These are phyloP conservation scores for Elasticomyces elasticus DNA, from an alignment of 495 filamentous ascomycete species.

Conservation along the genomic window DNA sequence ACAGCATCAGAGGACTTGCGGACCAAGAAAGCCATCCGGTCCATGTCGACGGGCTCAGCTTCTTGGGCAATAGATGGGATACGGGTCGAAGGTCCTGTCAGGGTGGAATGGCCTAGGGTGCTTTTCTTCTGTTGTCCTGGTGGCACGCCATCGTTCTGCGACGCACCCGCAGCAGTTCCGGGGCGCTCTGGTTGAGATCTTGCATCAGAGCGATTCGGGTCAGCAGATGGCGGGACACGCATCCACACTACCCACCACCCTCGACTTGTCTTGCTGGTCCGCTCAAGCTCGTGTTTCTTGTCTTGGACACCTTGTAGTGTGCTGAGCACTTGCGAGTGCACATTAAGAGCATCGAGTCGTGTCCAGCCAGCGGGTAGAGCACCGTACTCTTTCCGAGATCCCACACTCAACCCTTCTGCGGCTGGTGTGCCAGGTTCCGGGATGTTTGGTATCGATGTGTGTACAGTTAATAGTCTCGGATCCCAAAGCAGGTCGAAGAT, in stretches of 20 bases:
- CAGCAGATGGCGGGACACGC: slow-evolving; percentile 30
- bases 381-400: background rate
- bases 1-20: slow-evolving; percentile 62
- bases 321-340: slow-evolving; percentile 74
- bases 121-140: background rate
- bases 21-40: slow-evolving; percentile 63
- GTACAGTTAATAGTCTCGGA: slow-evolving; percentile 60
- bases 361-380: slow-evolving; percentile 43
- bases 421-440: slow-evolving; percentile 47
- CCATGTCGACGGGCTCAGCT: slow-evolving; percentile 21
- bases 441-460: slow-evolving; percentile 84
- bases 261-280: slow-evolving; percentile 81
- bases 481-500: slow-evolving; percentile 87
- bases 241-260: slow-evolving; percentile 99
- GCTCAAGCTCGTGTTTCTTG: slow-evolving; percentile 55
- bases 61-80: background rate
- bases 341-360: slow-evolving; percentile 81
- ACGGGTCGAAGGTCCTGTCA: background rate
- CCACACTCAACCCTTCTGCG: slow-evolving; percentile 21
- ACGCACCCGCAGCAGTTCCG: background rate
- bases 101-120: background rate
- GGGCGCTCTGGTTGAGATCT: slow-evolving; percentile 13
- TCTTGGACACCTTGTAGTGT: slow-evolving; percentile 57
- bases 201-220: slow-evolving; percentile 11
- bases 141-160: background rate